A percentile compares a stretch with the other conserved stretches of the same genome.
phyloP scores from a whole-genome alignment of 1,284 basidiomycete species.

The Bondarzewia mesenterica region DNA sequence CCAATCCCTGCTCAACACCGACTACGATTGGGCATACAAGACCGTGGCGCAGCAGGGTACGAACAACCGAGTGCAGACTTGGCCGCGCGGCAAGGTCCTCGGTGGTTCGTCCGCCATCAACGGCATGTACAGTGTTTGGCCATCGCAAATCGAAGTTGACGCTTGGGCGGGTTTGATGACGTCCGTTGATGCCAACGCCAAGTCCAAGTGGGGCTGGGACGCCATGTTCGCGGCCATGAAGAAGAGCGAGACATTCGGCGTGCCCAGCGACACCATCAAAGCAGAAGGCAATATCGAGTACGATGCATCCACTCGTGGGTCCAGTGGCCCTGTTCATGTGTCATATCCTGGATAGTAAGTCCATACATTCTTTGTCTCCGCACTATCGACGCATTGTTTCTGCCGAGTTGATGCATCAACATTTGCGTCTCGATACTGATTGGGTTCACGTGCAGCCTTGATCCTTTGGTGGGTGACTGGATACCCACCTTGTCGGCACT shows the following conservation, averaged over 20 bases:
- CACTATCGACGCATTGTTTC: not conserved
- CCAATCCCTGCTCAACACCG: slow-evolving; percentile 36
- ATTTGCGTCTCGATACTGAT: not conserved
- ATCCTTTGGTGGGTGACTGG: slow-evolving; percentile 45
- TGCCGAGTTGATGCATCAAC: no score
- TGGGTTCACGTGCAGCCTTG: slow-evolving; percentile 26
- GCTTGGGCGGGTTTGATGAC: slow-evolving; percentile 41
- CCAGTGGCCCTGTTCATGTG: slow-evolving; percentile 36
- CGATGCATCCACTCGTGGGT: slow-evolving; percentile 33
- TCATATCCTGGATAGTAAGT: slow-evolving; percentile 46
- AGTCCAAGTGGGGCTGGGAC: slow-evolving; percentile 48
- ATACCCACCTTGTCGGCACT: slow-evolving; percentile 34
- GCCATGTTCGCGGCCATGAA: slow-evolving; percentile 43
- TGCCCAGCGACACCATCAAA: slow-evolving; percentile 29
- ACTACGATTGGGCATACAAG: slow-evolving; percentile 58
- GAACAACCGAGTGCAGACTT: slow-evolving; percentile 29
- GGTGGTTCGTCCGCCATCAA: slow-evolving; percentile 69
- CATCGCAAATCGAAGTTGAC: slow-evolving; percentile 44
- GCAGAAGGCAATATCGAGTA: slow-evolving; percentile 31
- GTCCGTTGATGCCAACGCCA: slow-evolving; percentile 22
- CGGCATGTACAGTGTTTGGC: slow-evolving; percentile 60
- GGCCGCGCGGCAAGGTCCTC: slow-evolving; percentile 62
- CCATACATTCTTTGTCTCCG: slow-evolving; percentile 1
- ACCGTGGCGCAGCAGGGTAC: slow-evolving; percentile 43
- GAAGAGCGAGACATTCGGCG: slow-evolving; percentile 37